phyloP scores from a whole-genome alignment of 805 yeast species.

The Barnettozyma sucrosica region DNA sequence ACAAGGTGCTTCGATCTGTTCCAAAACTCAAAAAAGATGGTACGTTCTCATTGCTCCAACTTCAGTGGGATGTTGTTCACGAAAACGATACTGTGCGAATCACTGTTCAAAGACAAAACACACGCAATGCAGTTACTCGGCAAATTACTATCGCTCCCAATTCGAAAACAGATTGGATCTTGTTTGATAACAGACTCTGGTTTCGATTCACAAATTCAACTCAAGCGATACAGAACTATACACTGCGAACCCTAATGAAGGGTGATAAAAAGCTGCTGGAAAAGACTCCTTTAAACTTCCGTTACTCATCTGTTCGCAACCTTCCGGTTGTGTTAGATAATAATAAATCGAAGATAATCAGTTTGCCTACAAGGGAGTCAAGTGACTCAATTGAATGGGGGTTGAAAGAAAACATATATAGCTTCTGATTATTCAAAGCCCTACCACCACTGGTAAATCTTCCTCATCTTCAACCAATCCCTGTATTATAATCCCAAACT shows the following conservation, averaged over 20 bases:
- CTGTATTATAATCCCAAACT: slow-evolving; percentile 16
- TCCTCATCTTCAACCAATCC: slow-evolving; percentile 23
- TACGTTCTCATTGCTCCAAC: slow-evolving; percentile 19
- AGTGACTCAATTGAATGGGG: slow-evolving; percentile 8
- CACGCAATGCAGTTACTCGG: slow-evolving; percentile 13
- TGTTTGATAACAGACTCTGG: slow-evolving; percentile 39
- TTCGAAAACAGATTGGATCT: slow-evolving; percentile 28
- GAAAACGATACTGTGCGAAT: slow-evolving; percentile 1
- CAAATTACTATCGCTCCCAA: slow-evolving; percentile 9
- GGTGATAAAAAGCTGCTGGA: slow-evolving; percentile 10
- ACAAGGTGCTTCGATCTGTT: slow-evolving; percentile 12
- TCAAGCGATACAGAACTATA: slow-evolving; percentile 4
- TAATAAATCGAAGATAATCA: slow-evolving; percentile 9
- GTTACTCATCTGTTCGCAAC: slow-evolving; percentile 13
- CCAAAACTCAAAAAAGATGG: slow-evolving; percentile 8
- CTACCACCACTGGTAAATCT: slow-evolving; percentile 23
- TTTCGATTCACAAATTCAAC: slow-evolving; percentile 19
- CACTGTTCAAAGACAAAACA: slow-evolving; percentile 17
- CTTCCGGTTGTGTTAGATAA: slow-evolving; percentile 20
- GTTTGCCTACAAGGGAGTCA: slow-evolving; percentile 11
- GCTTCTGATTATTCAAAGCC: background rate
- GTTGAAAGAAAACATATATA: slow-evolving; percentile 21
- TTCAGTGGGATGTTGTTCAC: slow-evolving; percentile 19
- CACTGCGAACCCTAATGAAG: slow-evolving; percentile 12
- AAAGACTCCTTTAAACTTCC: slow-evolving; percentile 12